Conservation (phyloP, 768 basidiomycete species). For the Rhodotorula toruloides region DNA sequence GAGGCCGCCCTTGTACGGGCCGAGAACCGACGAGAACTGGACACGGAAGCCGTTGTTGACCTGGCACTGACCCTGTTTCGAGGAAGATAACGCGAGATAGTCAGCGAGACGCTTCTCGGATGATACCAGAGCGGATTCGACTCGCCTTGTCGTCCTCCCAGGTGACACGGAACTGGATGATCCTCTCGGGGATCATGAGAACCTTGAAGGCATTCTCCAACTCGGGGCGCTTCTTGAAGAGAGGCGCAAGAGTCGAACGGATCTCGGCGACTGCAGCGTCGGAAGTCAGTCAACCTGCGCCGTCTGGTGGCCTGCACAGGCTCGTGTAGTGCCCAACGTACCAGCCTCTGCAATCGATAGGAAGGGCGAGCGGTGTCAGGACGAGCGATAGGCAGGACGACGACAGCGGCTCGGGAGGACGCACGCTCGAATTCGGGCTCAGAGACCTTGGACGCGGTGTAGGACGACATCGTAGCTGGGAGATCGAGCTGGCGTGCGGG, state of each 20-base stretch:
- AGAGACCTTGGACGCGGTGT: conserved; percentile 35
- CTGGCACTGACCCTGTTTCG: conserved; percentile 54
- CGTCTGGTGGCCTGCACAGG: too few species aligned
- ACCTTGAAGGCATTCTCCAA: conserved; percentile 63
- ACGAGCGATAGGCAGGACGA: too few species aligned
- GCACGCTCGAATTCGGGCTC: conserved; percentile 65
- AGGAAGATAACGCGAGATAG: not conserved
- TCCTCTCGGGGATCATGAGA: conserved; percentile 51
- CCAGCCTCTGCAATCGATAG: not conserved
- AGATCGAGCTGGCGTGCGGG: not conserved
- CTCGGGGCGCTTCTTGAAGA: conserved; percentile 62
- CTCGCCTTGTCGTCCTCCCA: conserved; percentile 62
- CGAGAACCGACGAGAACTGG: conserved; percentile 59
- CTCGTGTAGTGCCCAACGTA: not conserved
- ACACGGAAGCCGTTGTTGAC: conserved; percentile 72
- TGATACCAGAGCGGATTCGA: not conserved
- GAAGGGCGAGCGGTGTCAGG: not conserved
- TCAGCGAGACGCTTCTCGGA: not conserved
- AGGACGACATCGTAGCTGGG: conserved; percentile 9
- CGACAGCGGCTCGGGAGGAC: conserved; percentile 38
- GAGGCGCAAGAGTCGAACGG: conserved; percentile 58
- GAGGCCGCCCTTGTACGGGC: conserved; percentile 62
- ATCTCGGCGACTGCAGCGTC: conserved; percentile 59
- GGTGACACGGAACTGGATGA: conserved; percentile 59
- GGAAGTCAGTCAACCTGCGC: not conserved